Evolutionary conservation across 2,329 filamentous ascomycete species (phyloP).

Genomic region (Neurospora sp.): DNA sequence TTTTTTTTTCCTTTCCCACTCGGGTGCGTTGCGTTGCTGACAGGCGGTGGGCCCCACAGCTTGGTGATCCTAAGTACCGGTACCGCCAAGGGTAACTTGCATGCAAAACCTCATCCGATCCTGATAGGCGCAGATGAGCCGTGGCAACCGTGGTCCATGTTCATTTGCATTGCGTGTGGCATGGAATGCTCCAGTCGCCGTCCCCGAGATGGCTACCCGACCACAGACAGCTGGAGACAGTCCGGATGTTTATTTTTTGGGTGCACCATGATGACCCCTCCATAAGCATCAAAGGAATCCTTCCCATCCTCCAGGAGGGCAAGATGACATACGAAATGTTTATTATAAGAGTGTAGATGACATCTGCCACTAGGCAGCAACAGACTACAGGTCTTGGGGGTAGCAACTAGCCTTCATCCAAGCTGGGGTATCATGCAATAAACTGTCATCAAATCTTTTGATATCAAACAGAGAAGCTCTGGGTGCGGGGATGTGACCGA

Average conservation of each 20-base stretch:
- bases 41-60: slow-evolving; percentile 9
- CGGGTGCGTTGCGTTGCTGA: slow-evolving; percentile 8
- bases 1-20: background rate
- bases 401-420: background rate
- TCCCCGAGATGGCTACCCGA: background rate
- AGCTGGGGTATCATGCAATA: background rate
- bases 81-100: slow-evolving; percentile 10
- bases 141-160: background rate
- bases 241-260: background rate
- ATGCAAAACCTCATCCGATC: slow-evolving; percentile 14
- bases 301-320: background rate
- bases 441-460: background rate
- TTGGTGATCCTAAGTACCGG: slow-evolving; percentile 15
- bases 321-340: background rate
- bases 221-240: background rate
- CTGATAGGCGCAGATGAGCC: background rate
- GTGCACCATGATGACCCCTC: background rate
- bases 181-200: background rate
- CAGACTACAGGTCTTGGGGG: background rate
- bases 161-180: background rate
- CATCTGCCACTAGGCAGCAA: background rate
- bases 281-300: background rate
- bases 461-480: background rate
- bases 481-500: background rate
- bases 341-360: background rate